Percentiles rank a stretch among this genome's conserved stretches.
These are phyloP conservation scores for Poa annua DNA, from an alignment of 176 grass and related monocot species.

Conservation along the genomic window DNA sequence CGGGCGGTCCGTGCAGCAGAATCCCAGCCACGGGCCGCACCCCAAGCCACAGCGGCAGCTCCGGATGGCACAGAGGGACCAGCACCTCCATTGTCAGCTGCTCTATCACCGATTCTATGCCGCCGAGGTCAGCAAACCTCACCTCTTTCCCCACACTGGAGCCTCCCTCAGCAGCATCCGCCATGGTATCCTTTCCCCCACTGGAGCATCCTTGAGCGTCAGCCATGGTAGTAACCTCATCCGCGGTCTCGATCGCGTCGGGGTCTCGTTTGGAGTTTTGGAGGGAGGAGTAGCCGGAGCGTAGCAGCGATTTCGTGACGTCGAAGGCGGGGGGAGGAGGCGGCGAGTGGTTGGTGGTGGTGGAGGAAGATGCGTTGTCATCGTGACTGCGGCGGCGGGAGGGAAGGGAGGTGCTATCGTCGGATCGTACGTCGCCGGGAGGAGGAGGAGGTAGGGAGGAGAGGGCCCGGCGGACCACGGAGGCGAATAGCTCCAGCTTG, in stretches of 20 bases:
- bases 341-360: slow-evolving; percentile 36
- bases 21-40: slow-evolving; percentile 73
- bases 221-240: too few species aligned
- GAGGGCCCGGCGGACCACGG: slow-evolving; percentile 41
- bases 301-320: slow-evolving; percentile 61
- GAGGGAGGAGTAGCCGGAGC: slow-evolving; percentile 49
- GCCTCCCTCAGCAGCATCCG: neutral
- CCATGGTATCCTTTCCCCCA: neutral
- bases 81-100: slow-evolving; percentile 85
- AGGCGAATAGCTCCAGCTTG: slow-evolving; percentile 55
- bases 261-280: slow-evolving; percentile 32
- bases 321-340: slow-evolving; percentile 44
- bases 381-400: slow-evolving; percentile 23
- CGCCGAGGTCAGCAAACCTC: slow-evolving; percentile 67
- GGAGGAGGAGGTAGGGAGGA: neutral
- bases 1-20: slow-evolving; percentile 78
- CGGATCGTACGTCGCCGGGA: neutral
- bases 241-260: too few species aligned
- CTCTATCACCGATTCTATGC: slow-evolving; percentile 68
- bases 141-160: slow-evolving; percentile 28
- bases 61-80: slow-evolving; percentile 72
- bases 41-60: slow-evolving; percentile 66
- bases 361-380: slow-evolving; percentile 41
- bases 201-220: too few species aligned
- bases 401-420: neutral